Evolutionary conservation across 2,329 filamentous ascomycete genomes (phyloP), one percentile per base, ranked within the genome.

Genomic region (Dothistroma pini): DNA sequence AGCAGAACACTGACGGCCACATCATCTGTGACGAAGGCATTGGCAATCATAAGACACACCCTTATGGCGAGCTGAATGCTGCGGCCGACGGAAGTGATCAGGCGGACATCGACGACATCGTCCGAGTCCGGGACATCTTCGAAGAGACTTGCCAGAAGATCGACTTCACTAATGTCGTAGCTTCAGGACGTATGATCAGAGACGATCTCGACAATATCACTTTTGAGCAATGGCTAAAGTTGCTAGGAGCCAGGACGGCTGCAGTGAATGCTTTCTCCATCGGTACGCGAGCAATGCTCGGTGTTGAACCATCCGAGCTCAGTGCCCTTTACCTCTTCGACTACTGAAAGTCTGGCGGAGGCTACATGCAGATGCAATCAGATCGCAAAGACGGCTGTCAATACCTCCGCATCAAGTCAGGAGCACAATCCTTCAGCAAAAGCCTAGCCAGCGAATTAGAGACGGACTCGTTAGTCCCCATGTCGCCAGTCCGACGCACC

Each of bases 281-380:
- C 3, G 83, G 81, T 75, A 78, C 78, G 0, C 74, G 79, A 0
- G 82, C 78, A 1, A 81, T 83, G 78, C 71, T 84, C 1, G 83
- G 83, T 1, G 70, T 78, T 0, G 80, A 84, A 35, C 77, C 82
- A 0, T 61, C 58, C 1, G 81, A 85, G 12, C 67, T 84, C 4
- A 80, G 77, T 7, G 82, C 83, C 0, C 68, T 83, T 1, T 85
- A 74, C 67, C 84, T 86, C 65, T 74, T 86, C 22, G 76, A 83
- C 66, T 85, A 86, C 72, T 81, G 80, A 75, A 80, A 79, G 64
- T 78, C 76, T 11, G 81, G 81, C 2, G 79, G 79, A 4, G 84
- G 84, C 0, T 72, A 86, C 2, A 60, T 82, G 60, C 74, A 78
- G 50, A 82, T 86, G 77, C 75, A 81, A 0, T 83, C 81, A 0